phyloP scores from a whole-genome alignment of 345 rosid genomes.

The Salix purpurea region DNA sequence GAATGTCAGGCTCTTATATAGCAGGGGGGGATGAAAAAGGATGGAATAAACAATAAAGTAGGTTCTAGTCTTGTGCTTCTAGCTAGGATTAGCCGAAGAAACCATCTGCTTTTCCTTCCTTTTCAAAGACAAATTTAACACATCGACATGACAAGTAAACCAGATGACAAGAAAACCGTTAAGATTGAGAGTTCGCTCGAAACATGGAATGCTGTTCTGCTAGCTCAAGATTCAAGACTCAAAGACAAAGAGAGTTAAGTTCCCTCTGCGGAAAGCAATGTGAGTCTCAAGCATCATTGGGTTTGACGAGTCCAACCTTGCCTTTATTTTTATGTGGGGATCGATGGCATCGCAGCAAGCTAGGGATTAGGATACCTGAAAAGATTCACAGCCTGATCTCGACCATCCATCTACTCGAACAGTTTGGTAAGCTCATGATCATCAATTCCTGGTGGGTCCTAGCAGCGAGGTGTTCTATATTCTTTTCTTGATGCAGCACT shows the following conservation, averaged over 20 bases:
- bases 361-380: neutral
- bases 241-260: slow-evolving; percentile 8
- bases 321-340: slow-evolving; percentile 13
- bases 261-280: slow-evolving; percentile 33
- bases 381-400: neutral
- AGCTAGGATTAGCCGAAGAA: slow-evolving; percentile 10
- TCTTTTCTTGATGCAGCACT: neutral
- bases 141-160: neutral
- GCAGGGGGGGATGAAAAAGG: slow-evolving; percentile 5
- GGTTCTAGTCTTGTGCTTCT: slow-evolving; percentile 14
- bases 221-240: slow-evolving; percentile 24
- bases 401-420: neutral
- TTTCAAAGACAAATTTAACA: slow-evolving; percentile 12
- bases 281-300: slow-evolving; percentile 31
- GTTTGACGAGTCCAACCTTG: slow-evolving; percentile 40
- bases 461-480: neutral
- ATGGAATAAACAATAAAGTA: slow-evolving; percentile 29
- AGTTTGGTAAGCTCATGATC: neutral
- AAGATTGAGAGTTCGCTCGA: neutral
- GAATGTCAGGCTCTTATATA: slow-evolving; percentile 28
- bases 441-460: neutral
- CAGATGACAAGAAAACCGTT: slow-evolving; percentile 27
- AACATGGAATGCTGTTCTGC: too few species aligned
- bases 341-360: neutral
- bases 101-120: slow-evolving; percentile 12